Conservation (phyloP, 345 rosid species). For the Turritis glabra region DNA sequence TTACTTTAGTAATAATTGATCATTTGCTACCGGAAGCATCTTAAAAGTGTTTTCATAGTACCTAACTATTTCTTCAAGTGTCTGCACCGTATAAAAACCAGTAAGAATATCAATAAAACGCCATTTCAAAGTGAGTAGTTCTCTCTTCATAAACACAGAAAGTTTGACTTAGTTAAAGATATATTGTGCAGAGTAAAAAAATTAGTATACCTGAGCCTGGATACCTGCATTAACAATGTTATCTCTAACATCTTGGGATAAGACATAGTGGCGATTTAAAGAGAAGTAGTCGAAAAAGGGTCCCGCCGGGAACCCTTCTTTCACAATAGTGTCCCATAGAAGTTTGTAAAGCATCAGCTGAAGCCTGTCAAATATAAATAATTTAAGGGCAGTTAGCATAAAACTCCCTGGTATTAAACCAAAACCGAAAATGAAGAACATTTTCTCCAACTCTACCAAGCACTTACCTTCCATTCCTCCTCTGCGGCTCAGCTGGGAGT, state of each 20-base stretch:
- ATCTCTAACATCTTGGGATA: slow-evolving; percentile 65
- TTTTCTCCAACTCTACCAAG: not conserved
- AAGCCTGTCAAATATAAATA: slow-evolving; percentile 46
- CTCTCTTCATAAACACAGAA: not conserved
- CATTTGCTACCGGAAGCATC: slow-evolving; percentile 50
- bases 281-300: slow-evolving; percentile 62
- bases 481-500: slow-evolving; percentile 78
- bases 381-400: not conserved
- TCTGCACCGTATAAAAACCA: slow-evolving; percentile 46
- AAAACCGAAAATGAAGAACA: not conserved
- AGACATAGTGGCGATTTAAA: slow-evolving; percentile 45
- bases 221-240: slow-evolving; percentile 50
- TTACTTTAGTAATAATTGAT: slow-evolving; percentile 62
- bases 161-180: not conserved
- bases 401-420: not conserved
- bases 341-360: slow-evolving; percentile 86
- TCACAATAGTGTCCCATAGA: slow-evolving; percentile 70
- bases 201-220: slow-evolving; percentile 55
- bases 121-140: not conserved
- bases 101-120: not conserved
- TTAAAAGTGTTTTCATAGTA: slow-evolving; percentile 54
- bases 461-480: slow-evolving; percentile 74
- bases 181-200: not conserved
- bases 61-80: slow-evolving; percentile 65
- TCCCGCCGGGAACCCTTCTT: slow-evolving; percentile 48